These are phyloP conservation scores for Nigrospora sphaerica DNA, from an alignment of 2,329 filamentous ascomycete genomes.

Conservation along the genomic window DNA sequence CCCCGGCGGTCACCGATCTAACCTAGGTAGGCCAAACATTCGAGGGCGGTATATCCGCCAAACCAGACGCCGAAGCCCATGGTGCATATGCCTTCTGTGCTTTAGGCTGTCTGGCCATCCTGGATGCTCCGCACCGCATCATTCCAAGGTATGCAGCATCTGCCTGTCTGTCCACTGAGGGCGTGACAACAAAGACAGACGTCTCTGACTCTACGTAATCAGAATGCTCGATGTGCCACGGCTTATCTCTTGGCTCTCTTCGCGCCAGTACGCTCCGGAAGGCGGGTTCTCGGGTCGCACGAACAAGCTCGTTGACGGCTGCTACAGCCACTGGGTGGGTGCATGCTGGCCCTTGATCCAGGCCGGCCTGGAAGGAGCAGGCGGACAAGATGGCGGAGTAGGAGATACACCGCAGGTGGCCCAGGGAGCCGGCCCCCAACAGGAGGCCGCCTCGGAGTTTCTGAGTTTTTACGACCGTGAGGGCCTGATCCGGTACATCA, in stretches of 20 bases:
- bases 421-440: slow-evolving; percentile 11
- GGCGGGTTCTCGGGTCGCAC: slow-evolving; percentile 90
- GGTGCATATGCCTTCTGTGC: slow-evolving; percentile 96
- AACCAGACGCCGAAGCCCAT: slow-evolving; percentile 85
- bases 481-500: slow-evolving; percentile 81
- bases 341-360: slow-evolving; percentile 90
- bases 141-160: slow-evolving; percentile 57
- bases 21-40: slow-evolving; percentile 69
- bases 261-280: slow-evolving; percentile 83
- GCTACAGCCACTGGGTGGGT: slow-evolving; percentile 97
- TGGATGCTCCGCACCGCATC: slow-evolving; percentile 69
- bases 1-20: slow-evolving; percentile 11
- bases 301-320: slow-evolving; percentile 96
- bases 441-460: slow-evolving; percentile 13
- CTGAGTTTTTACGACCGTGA: slow-evolving; percentile 62
- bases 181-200: slow-evolving; percentile 24
- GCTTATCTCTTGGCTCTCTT: slow-evolving; percentile 81
- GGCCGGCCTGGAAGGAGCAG: slow-evolving; percentile 48
- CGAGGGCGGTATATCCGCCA: slow-evolving; percentile 86
- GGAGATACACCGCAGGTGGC: slow-evolving; percentile 35
- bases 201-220: slow-evolving; percentile 14
- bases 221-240: slow-evolving; percentile 71
- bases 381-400: no score
- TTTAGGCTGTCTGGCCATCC: slow-evolving; percentile 77
- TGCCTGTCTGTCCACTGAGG: slow-evolving; percentile 22